phyloP scores from a whole-genome alignment of 2,329 filamentous ascomycete species.

The Setomelanomma holmii region DNA sequence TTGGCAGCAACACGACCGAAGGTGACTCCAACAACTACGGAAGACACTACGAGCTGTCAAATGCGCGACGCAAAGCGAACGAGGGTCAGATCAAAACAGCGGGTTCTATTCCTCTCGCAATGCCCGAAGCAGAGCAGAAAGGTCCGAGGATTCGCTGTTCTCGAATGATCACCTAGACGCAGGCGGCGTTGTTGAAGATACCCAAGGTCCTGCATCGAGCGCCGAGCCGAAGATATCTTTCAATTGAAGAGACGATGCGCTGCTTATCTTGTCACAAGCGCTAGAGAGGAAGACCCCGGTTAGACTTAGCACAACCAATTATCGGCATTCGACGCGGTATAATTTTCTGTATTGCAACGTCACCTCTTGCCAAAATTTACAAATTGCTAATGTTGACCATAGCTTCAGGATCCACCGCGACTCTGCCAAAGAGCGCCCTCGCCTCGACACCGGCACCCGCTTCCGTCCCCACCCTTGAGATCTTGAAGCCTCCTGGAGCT shows the following conservation, averaged over 20 bases:
- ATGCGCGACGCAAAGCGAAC: conserved; percentile 17
- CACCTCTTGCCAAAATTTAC: no score
- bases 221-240: conserved; percentile 6
- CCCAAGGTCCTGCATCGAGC: background rate
- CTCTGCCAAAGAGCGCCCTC: no score
- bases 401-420: no score
- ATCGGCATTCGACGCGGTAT: no score
- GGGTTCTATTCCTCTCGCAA: background rate
- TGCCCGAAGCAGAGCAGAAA: conserved; percentile 11
- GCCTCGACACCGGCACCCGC: no score
- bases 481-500: conserved; percentile 30
- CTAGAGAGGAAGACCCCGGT: no score
- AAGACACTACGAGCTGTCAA: conserved; percentile 31
- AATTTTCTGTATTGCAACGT: no score
- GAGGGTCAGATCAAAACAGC: conserved; percentile 9
- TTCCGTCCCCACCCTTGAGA: conserved; percentile 8
- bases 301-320: no score
- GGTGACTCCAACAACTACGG: conserved; percentile 26
- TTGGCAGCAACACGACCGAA: conserved; percentile 24
- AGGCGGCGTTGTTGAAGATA: conserved; percentile 13
- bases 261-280: no score
- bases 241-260: no score
- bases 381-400: no score
- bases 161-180: conserved; percentile 3
- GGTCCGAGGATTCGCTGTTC: conserved; percentile 24